phyloP scores from a whole-genome alignment of 2,329 filamentous ascomycete genomes.

The Beauveria sp. region DNA sequence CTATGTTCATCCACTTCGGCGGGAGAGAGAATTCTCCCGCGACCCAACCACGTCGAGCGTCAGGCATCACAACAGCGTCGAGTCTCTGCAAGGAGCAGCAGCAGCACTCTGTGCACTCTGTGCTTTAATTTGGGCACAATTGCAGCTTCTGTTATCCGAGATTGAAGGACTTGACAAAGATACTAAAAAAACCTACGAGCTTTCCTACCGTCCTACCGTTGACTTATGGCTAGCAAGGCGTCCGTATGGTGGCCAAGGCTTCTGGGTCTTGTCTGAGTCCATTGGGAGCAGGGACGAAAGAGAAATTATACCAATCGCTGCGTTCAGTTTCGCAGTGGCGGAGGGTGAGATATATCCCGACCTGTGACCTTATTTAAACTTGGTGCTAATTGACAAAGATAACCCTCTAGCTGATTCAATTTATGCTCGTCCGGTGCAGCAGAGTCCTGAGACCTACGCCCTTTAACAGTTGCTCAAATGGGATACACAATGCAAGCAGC shows the following conservation, averaged over 20 bases:
- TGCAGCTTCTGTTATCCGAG: not conserved
- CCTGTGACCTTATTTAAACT: not conserved
- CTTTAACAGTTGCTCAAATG: not conserved
- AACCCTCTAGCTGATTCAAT: not conserved
- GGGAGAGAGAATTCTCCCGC: not conserved
- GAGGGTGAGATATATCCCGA: not conserved
- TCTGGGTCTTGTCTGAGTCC: slow-evolving; percentile 7
- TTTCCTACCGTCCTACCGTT: not conserved
- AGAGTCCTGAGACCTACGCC: not conserved
- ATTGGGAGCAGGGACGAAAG: not conserved
- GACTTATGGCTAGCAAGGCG: slow-evolving; percentile 4
- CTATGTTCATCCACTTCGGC: not conserved
- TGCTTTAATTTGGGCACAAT: not conserved
- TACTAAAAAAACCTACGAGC: not conserved
- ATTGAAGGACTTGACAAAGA: not conserved
- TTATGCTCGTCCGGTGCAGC: not conserved
- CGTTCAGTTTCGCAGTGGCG: not conserved
- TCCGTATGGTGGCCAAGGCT: not conserved
- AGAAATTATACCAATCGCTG: not conserved
- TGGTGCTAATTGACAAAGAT: not conserved
- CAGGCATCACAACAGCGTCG: not conserved
- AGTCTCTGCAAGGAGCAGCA: not conserved
- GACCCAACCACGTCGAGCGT: not conserved
- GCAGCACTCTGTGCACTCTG: not conserved
- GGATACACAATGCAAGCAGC: not conserved